phyloP scores from a whole-genome alignment of 1,139 yeast genomes.

The Kodamaea arcana region DNA sequence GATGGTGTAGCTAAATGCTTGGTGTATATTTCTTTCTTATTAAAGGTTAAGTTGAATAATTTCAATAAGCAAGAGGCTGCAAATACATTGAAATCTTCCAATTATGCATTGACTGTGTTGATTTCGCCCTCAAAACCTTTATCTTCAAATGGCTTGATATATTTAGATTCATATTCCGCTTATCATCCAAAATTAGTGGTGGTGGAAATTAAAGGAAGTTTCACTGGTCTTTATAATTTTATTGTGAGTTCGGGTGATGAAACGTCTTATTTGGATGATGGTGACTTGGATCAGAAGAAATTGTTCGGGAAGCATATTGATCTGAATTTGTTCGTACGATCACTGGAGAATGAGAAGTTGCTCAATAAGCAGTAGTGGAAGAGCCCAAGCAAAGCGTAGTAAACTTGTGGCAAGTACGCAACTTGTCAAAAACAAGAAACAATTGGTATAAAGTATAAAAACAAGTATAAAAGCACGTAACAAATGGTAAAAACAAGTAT shows the following conservation, averaged over 20 bases:
- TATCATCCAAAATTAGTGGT: conserved; percentile 6
- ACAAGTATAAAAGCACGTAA: too few species aligned
- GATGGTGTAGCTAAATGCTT: conserved; percentile 21
- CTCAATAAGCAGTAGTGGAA: too few species aligned
- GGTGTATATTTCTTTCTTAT: conserved; percentile 19
- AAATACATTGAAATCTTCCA: conserved; percentile 30
- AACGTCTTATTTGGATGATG: conserved; percentile 12
- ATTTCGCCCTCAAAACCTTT: conserved; percentile 4
- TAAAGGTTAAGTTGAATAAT: conserved; percentile 24
- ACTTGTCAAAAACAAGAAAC: too few species aligned
- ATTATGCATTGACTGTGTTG: conserved; percentile 14
- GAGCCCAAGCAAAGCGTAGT: too few species aligned
- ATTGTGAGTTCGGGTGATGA: conserved; percentile 4
- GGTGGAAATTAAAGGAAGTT: conserved; percentile 3
- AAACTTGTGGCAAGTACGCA: too few species aligned
- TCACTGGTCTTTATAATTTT: conserved; percentile 4
- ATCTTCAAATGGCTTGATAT: conserved; percentile 4
- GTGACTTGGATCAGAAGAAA: conserved; percentile 14
- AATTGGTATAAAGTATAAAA: too few species aligned
- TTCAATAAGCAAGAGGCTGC: conserved; percentile 13
- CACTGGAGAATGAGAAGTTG: conserved; percentile 14
- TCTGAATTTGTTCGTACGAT: conserved; percentile 22
- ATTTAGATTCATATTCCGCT: conserved; percentile 6
- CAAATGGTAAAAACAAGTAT: too few species aligned
- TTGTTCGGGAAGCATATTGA: conserved; percentile 25